Evolutionary conservation across 2,329 filamentous ascomycete species (phyloP), one percentile per base, ranked within the genome.

Genomic region (Neonectria faginata): DNA sequence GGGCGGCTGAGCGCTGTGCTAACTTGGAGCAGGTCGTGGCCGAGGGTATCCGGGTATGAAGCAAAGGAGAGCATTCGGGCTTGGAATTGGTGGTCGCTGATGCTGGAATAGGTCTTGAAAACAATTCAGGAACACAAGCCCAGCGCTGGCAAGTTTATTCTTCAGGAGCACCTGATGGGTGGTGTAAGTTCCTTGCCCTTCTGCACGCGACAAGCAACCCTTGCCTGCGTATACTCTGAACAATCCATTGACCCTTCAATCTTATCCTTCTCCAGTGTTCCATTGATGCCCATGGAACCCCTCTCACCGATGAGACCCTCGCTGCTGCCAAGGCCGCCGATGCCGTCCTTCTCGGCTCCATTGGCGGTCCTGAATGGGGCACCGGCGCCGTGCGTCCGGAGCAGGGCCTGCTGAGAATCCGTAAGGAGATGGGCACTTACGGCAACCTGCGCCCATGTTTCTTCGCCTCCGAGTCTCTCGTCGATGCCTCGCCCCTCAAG

Each of bases 341-440:
- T 79, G 95, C 94, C 42, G 91, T 98, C 65, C 89, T 98, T 64
- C 89, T 98, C 59, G 95, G 94, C 71, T 93, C 95, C 72, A 97
- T 98, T 75, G 95, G 95, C 72, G 95, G 95, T n/a, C 95, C 96
- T 14, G 80, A 97, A 93, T 98, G 94, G 93, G 94, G 94, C 66
- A 96, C 93, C 33, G 93, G 92, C 71, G 82, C 89, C 62, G 91
- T 97, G 68, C 92, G 94, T 48, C 95, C 95, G 1, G 95, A 98
- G 80, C 93, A 97, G 82, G 95, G 95, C 66, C 89, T 98, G 74
- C 90, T 98, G 67, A 88, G 85, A 72, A 92, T 98, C 58, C 93
- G 95, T 82, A 97, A 97, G 82, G 92, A 97, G 81, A 92, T 98
- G 86, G 87, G 88, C 76, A 93, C 95, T 61, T 98, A 97, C 82